phyloP scores from a whole-genome alignment of 306 rosid species.

The Abrus precatorius region DNA sequence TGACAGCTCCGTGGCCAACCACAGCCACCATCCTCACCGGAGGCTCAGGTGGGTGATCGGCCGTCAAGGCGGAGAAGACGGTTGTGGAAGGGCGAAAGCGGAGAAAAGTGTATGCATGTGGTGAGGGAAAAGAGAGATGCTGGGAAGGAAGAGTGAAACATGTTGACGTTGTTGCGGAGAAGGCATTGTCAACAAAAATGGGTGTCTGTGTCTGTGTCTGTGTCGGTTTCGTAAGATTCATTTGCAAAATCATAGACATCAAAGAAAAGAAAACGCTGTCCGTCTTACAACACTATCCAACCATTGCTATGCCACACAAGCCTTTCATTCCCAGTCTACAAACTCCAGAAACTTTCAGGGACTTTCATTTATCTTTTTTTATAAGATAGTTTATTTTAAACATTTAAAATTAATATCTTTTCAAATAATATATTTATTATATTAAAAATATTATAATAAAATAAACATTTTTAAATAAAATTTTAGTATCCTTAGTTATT shows the following conservation, averaged over 20 bases:
- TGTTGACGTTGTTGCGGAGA: neutral
- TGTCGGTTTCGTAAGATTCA: neutral
- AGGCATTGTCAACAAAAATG: constrained; percentile 7
- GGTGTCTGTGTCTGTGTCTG: neutral
- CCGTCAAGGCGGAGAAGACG: constrained; percentile 45
- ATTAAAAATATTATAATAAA: no score
- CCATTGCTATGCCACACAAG: neutral
- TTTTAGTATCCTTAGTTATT: no score
- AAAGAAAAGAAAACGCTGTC: constrained; percentile 25
- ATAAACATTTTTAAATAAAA: no score
- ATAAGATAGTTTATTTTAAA: no score
- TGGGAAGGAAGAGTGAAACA: constrained; percentile 22
- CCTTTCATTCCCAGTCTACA: neutral
- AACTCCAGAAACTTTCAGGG: neutral
- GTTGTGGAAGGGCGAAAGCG: constrained; percentile 33
- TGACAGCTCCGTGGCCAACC: constrained; percentile 72
- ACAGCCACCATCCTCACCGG: constrained; percentile 75
- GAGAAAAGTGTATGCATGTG: neutral
- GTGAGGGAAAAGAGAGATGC: constrained; percentile 14
- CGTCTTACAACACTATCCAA: neutral
- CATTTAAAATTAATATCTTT: no score
- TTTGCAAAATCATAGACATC: constrained; percentile 28
- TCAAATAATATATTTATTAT: no score
- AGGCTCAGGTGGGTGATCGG: constrained; percentile 34
- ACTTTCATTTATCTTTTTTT: neutral